Conservation (phyloP, 116 monocot genomes). For the Iris pallida region DNA sequence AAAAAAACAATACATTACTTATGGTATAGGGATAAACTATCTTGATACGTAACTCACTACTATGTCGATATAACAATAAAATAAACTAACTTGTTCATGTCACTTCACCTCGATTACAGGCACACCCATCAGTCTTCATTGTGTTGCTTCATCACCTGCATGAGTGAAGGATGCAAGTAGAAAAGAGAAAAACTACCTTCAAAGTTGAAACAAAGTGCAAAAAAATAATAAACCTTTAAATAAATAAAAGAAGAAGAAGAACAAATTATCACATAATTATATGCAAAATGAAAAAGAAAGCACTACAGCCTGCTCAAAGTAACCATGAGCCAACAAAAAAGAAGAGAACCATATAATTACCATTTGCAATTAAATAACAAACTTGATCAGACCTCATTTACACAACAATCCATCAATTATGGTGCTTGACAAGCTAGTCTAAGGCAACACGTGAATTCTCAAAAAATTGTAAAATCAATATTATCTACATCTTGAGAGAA, state of each 20-base stretch:
- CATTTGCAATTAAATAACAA: neutral
- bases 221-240: neutral
- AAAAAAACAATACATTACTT: too few species aligned
- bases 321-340: neutral
- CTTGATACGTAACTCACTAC: too few species aligned
- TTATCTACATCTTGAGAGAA: too few species aligned
- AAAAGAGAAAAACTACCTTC: neutral
- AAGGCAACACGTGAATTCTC: too few species aligned
- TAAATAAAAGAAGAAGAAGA: neutral
- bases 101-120: constrained; percentile 77
- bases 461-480: too few species aligned
- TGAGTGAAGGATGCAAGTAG: neutral
- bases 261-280: neutral
- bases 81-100: neutral
- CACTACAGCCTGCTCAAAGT: neutral
- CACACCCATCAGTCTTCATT: constrained; percentile 98
- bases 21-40: too few species aligned
- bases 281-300: neutral
- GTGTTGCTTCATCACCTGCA: constrained; percentile 87
- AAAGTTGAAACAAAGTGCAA: neutral
- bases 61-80: too few species aligned
- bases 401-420: too few species aligned
- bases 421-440: too few species aligned
- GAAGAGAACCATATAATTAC: neutral
- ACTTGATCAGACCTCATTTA: too few species aligned